These are phyloP conservation scores for Parastagonospora nodorum DNA, from an alignment of 2,329 filamentous ascomycete genomes.

Conservation along the genomic window DNA sequence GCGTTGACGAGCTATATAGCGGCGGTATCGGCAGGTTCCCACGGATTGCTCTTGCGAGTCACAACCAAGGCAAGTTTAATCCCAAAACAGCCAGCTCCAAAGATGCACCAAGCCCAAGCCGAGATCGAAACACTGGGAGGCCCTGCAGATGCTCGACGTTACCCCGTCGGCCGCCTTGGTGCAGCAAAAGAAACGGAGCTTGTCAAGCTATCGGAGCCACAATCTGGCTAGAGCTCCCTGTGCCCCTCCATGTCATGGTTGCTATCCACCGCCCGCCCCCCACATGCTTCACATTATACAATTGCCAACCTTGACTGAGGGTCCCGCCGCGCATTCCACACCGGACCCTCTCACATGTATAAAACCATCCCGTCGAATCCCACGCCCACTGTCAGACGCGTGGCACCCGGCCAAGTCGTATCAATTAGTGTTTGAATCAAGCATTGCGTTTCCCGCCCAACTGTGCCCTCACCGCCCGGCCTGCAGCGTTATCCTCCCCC, in stretches of 20 bases:
- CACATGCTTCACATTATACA: slow-evolving; percentile 18
- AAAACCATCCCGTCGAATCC: slow-evolving; percentile 26
- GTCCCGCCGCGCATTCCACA: slow-evolving; percentile 11
- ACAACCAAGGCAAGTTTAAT: slow-evolving; percentile 27
- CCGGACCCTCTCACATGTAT: slow-evolving; percentile 21
- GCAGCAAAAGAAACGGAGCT: slow-evolving; percentile 33
- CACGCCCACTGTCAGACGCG: slow-evolving; percentile 21
- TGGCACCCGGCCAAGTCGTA: slow-evolving; percentile 17
- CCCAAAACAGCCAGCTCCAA: slow-evolving; percentile 28
- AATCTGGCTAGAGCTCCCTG: slow-evolving; percentile 32
- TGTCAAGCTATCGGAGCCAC: slow-evolving; percentile 16
- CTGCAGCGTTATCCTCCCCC: slow-evolving; percentile 3
- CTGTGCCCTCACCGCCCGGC: slow-evolving; percentile 3
- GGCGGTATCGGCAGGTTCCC: slow-evolving; percentile 27
- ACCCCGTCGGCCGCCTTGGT: slow-evolving; percentile 22
- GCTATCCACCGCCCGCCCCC: slow-evolving; percentile 14
- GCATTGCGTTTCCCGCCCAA: slow-evolving; percentile 3
- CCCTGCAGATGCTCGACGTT: slow-evolving; percentile 16
- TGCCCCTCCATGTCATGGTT: slow-evolving; percentile 4
- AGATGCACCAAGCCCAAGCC: slow-evolving; percentile 23
- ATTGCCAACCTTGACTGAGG: slow-evolving; percentile 20
- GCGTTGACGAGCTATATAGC: slow-evolving; percentile 23
- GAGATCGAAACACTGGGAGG: slow-evolving; percentile 22
- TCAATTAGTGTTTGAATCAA: slow-evolving; percentile 5
- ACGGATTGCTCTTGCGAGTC: slow-evolving; percentile 13